A percentile compares a stretch with the other conserved stretches of the same genome.
Evolutionary conservation across 768 basidiomycete species (phyloP).

Genomic region (Suillus cothurnatus): DNA sequence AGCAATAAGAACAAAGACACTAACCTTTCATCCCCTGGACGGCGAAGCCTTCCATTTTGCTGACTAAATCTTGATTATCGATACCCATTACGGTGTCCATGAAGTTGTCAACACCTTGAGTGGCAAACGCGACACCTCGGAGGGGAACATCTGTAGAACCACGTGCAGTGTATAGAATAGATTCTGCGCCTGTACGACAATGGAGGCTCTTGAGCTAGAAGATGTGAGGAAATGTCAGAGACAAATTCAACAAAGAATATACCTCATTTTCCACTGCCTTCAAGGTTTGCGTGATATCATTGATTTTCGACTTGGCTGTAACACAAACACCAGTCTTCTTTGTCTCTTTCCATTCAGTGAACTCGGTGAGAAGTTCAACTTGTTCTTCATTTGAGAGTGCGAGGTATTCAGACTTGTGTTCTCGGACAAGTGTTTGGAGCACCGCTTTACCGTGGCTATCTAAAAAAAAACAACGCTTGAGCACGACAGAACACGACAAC

Average conservation of each 20-base stretch:
- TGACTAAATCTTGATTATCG: constrained; percentile 13
- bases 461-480: background rate
- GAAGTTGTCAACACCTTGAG: constrained; percentile 8
- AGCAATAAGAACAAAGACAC: background rate
- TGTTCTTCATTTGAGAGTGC: no score
- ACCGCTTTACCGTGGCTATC: background rate
- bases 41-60: constrained; percentile 14
- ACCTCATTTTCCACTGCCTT: constrained; percentile 11
- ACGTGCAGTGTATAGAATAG: background rate
- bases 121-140: constrained; percentile 8
- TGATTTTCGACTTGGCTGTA: background rate
- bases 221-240: background rate
- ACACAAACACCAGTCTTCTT: background rate
- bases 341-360: no score
- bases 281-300: constrained; percentile 9
- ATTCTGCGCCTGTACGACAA: background rate
- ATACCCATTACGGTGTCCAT: constrained; percentile 10
- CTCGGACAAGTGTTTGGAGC: no score
- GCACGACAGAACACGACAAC: background rate
- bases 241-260: background rate
- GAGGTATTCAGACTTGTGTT: no score
- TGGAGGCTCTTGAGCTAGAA: constrained; percentile 5
- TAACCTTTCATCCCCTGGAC: constrained; percentile 13
- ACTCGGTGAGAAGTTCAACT: no score
- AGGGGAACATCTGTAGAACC: constrained; percentile 3